Conservation (phyloP, 495 filamentous ascomycete genomes). For the Tricharina praecox region DNA sequence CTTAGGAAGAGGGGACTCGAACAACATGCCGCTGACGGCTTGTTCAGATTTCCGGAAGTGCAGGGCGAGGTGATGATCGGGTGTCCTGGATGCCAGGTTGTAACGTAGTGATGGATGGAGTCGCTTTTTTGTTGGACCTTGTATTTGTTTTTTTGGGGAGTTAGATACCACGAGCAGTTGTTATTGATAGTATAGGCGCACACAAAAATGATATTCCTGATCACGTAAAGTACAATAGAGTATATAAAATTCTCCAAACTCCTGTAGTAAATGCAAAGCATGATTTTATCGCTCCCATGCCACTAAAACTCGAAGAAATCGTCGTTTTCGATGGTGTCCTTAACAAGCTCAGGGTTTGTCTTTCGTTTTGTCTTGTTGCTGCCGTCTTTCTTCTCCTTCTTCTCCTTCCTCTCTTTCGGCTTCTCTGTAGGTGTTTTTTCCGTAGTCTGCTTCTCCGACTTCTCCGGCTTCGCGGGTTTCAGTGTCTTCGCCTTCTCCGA, state of each 20-base stretch:
- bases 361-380: constrained; percentile 7
- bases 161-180: too few relatives aligned
- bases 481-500: constrained; percentile 9
- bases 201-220: too few relatives aligned
- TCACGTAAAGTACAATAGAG: too few relatives aligned
- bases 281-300: background rate
- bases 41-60: constrained; percentile 21
- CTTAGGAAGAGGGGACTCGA: constrained; percentile 19
- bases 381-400: constrained; percentile 12
- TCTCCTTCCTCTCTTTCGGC: constrained; percentile 6
- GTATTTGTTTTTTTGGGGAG: too few relatives aligned
- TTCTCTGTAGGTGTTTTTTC: too few relatives aligned
- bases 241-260: background rate
- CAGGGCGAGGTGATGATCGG: constrained; percentile 25
- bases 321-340: constrained; percentile 12
- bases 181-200: too few relatives aligned
- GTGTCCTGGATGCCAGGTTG: constrained; percentile 20
- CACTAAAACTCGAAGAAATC: constrained; percentile 24
- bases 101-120: too few relatives aligned
- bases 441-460: constrained; percentile 8
- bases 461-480: constrained; percentile 5
- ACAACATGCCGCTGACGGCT: constrained; percentile 19
- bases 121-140: too few relatives aligned
- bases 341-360: constrained; percentile 13
- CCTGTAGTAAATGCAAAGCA: background rate